These are phyloP conservation scores for Ophiocordyceps australis DNA, from an alignment of 2,329 filamentous ascomycete genomes.

Conservation along the genomic window DNA sequence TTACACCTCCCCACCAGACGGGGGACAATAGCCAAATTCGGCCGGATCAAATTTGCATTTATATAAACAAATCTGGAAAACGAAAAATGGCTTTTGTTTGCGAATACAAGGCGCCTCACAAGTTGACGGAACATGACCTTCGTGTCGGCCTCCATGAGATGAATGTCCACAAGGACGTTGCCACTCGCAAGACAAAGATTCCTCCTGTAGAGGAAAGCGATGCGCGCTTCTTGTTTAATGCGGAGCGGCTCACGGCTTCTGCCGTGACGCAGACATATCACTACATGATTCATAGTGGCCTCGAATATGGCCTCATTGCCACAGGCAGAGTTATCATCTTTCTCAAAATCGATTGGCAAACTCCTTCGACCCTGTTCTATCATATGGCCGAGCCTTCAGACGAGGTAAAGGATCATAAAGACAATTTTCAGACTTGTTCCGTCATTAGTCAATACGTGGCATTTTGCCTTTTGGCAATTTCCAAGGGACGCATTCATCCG, in stretches of 20 bases:
- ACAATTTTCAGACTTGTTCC: conserved; percentile 6
- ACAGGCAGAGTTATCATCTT: conserved; percentile 25
- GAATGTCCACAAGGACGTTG: conserved; percentile 19
- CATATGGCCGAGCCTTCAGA: conserved; percentile 11
- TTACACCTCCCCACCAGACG: conserved; percentile 4
- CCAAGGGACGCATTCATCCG: no score
- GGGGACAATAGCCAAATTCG: conserved; percentile 7
- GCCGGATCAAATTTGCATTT: conserved; percentile 14
- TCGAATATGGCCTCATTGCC: conserved; percentile 23
- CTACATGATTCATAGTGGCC: conserved; percentile 27
- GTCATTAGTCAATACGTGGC: conserved; percentile 11
- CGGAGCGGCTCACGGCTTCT: conserved; percentile 18
- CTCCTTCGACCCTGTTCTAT: conserved; percentile 11
- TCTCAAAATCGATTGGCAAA: conserved; percentile 14
- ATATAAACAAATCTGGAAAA: conserved; percentile 1
- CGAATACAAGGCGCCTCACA: conserved; percentile 29
- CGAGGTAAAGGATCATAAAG: conserved; percentile 8
- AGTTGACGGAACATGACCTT: conserved; percentile 22
- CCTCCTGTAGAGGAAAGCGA: conserved; percentile 9
- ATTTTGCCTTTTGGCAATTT: conserved; percentile 1
- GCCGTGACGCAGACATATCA: conserved; percentile 27
- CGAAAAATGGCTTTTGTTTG: conserved; percentile 12
- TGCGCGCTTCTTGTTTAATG: conserved; percentile 14
- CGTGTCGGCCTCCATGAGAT: conserved; percentile 20
- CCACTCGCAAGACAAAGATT: conserved; percentile 8